Conservation (phyloP, 805 yeast genomes). For the Diddensiella santjacobensis region DNA sequence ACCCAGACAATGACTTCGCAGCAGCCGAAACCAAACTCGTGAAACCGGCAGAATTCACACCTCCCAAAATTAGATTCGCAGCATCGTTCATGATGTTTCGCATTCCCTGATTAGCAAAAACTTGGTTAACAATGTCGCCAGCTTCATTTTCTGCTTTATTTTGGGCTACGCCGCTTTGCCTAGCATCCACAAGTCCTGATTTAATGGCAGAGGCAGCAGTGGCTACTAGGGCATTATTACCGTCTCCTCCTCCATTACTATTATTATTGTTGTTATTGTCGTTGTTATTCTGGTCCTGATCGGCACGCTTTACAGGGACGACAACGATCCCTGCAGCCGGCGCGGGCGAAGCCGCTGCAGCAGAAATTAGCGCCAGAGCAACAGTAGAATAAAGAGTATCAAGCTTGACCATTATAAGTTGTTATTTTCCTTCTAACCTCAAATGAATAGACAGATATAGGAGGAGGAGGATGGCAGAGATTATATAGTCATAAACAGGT, state of each 20-base stretch:
- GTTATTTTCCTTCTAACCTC: too few species aligned
- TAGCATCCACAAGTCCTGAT: slow-evolving; percentile 1
- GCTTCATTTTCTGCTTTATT: slow-evolving; percentile 1
- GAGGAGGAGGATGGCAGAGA: too few species aligned
- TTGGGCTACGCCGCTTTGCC: background rate
- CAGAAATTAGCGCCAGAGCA: too few species aligned
- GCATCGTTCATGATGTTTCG: slow-evolving; percentile 1
- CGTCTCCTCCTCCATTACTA: background rate
- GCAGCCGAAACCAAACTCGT: background rate
- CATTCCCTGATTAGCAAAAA: slow-evolving; percentile 1
- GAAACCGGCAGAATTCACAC: slow-evolving; percentile 1
- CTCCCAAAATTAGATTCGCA: background rate
- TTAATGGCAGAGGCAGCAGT: slow-evolving; percentile 2
- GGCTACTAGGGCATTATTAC: background rate
- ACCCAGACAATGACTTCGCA: background rate
- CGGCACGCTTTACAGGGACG: too few species aligned
- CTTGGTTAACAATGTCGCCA: background rate
- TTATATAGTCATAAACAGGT: too few species aligned
- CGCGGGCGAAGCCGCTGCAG: too few species aligned
- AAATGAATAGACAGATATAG: too few species aligned
- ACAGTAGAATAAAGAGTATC: too few species aligned
- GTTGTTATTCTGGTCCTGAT: background rate
- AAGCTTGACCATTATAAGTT: too few species aligned
- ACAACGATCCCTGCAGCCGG: too few species aligned
- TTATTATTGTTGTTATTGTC: background rate